Evolutionary conservation across 768 basidiomycete genomes (phyloP).

Genomic region (Boletus barrowsii): DNA sequence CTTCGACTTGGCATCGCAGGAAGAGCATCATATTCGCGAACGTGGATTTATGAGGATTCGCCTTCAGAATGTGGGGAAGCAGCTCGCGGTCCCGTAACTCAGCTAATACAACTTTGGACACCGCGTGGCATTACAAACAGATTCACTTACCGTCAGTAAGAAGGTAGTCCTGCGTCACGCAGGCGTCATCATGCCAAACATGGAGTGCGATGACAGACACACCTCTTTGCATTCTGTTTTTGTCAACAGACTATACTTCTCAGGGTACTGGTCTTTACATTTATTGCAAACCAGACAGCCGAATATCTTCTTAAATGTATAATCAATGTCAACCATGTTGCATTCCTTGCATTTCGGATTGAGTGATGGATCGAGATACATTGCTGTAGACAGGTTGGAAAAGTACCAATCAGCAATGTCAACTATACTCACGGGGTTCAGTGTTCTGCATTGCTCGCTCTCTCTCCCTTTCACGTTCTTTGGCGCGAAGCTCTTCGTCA

Average conservation of each 20-base stretch:
- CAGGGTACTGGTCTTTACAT: slow-evolving; percentile 87
- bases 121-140: neutral
- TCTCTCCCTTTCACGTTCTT: slow-evolving; percentile 79
- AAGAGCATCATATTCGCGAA: slow-evolving; percentile 99
- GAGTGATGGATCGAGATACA: slow-evolving; percentile 65
- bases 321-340: slow-evolving; percentile 84
- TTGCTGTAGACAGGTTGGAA: slow-evolving; percentile 46
- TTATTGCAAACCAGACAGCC: slow-evolving; percentile 81
- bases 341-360: slow-evolving; percentile 90
- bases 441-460: slow-evolving; percentile 70
- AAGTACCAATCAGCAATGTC: neutral
- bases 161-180: slow-evolving; percentile 72
- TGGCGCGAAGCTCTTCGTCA: slow-evolving; percentile 69
- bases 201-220: slow-evolving; percentile 18
- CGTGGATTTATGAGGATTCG: slow-evolving; percentile 92
- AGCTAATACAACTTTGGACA: slow-evolving; percentile 43
- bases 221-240: slow-evolving; percentile 99
- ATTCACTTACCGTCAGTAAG: slow-evolving; percentile 77
- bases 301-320: slow-evolving; percentile 77
- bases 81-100: slow-evolving; percentile 90
- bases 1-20: slow-evolving; percentile 90
- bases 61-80: slow-evolving; percentile 89
- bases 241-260: slow-evolving; percentile 91
- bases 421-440: slow-evolving; percentile 57
- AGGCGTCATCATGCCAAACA: neutral